Evolutionary conservation across 1,284 basidiomycete species (phyloP), one percentile per base, ranked within the genome.

Genomic region (Ceratobasidium sp.): DNA sequence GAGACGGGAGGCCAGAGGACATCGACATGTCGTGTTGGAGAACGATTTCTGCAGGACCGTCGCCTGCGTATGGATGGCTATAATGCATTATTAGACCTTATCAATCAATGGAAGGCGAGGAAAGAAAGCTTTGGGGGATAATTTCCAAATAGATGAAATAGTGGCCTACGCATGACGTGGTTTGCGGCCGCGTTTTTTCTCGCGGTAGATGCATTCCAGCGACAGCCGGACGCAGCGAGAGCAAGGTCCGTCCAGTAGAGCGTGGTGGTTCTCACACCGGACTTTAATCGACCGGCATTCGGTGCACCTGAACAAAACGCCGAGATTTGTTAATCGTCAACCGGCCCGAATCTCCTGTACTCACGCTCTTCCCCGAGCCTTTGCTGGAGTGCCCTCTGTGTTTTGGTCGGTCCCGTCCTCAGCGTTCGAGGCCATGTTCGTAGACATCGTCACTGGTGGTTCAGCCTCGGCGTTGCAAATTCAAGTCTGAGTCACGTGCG

Each of bases 141-240:
- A n/a, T n/a, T n/a, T n/a, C n/a, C n/a, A n/a, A n/a, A n/a, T n/a
- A n/a, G n/a, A n/a, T n/a, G n/a, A n/a, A n/a, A n/a, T n/a, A n/a
- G n/a, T n/a, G n/a, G n/a, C n/a, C n/a, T n/a, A n/a, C n/a, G n/a
- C n/a, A n/a, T n/a, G n/a, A 56, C 48, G 51, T 57, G 69, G 69
- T 22, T 72, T 72, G n/a, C 69, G 36, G 1, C 69, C 69, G 19
- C 69, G 57, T 47, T 72, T 72, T 47, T 72, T 72, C 27, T 72
- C 69, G 2, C 62, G 69, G 36, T 72, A 72, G 22, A 72, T 1
- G 33, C 69, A 72, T 14, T 72, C 69, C 19, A 72, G 33, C 29
- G 69, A 62, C 3, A 72, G 33, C 19, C 69, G 27, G 17, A 57
- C 62, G 48, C 69, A 72, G 8, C 69, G 57, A 15, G 57, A 33